Percentiles rank a stretch among this genome's conserved stretches.
These are phyloP conservation scores for Ceratopteris richardii DNA, from an alignment of 75 land plant genomes.

Conservation along the genomic window DNA sequence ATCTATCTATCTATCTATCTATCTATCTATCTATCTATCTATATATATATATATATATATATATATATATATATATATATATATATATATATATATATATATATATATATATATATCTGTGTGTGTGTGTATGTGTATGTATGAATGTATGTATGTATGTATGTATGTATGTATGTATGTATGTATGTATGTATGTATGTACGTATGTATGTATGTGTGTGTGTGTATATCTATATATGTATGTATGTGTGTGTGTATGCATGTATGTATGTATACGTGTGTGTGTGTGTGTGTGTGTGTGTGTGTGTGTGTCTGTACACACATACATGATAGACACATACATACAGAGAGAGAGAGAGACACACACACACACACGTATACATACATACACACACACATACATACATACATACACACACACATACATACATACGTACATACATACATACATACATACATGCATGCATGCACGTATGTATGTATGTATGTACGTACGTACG, in stretches of 20 bases:
- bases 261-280: not conserved
- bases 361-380: too few relatives aligned
- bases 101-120: not conserved
- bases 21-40: too few relatives aligned
- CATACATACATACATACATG: too few relatives aligned
- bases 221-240: not conserved
- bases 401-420: too few relatives aligned
- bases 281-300: not conserved
- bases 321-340: too few relatives aligned
- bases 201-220: not conserved
- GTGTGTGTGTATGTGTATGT: not conserved
- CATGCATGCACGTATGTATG: too few relatives aligned
- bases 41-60: too few relatives aligned
- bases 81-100: not conserved
- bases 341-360: too few relatives aligned
- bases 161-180: not conserved
- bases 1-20: too few relatives aligned
- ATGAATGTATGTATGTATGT: not conserved
- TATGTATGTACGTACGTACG: too few relatives aligned
- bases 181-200: conserved; percentile 1
- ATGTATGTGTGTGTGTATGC: not conserved
- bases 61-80: not conserved
- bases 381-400: too few relatives aligned
- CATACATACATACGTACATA: too few relatives aligned
- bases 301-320: not conserved